phyloP scores from a whole-genome alignment of 2,329 filamentous ascomycete species.

The Nectriaceae sp. region DNA sequence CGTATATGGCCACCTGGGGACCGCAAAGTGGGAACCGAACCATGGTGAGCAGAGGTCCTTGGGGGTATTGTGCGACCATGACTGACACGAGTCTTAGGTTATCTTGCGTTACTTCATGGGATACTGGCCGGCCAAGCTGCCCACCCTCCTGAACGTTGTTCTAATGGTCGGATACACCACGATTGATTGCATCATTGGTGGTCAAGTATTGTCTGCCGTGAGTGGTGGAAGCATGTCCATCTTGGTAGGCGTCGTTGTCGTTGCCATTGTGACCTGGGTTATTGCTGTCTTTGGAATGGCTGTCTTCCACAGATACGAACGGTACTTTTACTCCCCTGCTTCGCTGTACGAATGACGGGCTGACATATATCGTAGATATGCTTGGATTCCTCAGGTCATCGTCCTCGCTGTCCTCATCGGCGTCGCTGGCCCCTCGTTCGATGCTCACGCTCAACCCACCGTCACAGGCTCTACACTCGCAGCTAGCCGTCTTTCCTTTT shows the following conservation, averaged over 20 bases:
- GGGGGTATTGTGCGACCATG: not conserved
- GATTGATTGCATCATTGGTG: conserved; percentile 79
- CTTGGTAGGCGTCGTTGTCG: conserved; percentile 73
- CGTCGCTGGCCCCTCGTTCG: conserved; percentile 60
- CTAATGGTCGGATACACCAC: conserved; percentile 76
- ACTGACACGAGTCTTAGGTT: conserved; percentile 38
- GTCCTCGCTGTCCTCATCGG: conserved; percentile 74
- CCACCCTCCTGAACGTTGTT: conserved; percentile 45
- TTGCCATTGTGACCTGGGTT: conserved; percentile 71
- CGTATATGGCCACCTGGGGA: conserved; percentile 77
- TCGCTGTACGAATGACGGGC: not conserved
- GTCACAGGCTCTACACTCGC: conserved; percentile 63
- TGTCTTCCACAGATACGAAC: conserved; percentile 72
- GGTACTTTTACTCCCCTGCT: conserved; percentile 11
- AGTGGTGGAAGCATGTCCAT: conserved; percentile 66
- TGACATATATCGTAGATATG: conserved; percentile 25
- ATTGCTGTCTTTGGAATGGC: conserved; percentile 62
- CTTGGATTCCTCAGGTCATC: conserved; percentile 68
- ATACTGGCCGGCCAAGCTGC: conserved; percentile 49
- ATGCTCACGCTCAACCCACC: conserved; percentile 65
- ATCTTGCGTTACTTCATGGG: conserved; percentile 79
- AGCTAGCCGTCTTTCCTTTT: conserved; percentile 63
- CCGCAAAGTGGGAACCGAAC: conserved; percentile 74
- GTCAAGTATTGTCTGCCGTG: conserved; percentile 74
- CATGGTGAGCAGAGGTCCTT: conserved; percentile 51